Percentiles rank a stretch among this genome's conserved stretches.
These are phyloP conservation scores for Boletus subcaerulescens DNA, from an alignment of 768 basidiomycete genomes.

Conservation along the genomic window DNA sequence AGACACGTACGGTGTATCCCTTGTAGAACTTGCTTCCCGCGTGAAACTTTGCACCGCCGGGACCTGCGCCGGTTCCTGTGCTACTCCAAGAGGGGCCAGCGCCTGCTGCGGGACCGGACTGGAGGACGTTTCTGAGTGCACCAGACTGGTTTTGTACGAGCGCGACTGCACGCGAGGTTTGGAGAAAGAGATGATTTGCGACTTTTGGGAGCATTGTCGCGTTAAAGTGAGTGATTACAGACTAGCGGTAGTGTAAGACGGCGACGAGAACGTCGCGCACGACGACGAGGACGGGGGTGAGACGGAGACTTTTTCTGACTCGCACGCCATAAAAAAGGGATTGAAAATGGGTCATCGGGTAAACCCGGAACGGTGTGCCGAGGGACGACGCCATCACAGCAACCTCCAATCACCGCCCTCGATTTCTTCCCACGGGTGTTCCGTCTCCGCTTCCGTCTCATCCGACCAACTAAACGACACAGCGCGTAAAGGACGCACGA, in stretches of 20 bases:
- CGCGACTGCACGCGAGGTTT: slow-evolving; percentile 72
- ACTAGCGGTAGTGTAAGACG: neutral
- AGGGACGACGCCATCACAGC: slow-evolving; percentile 12
- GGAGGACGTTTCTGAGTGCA: slow-evolving; percentile 74
- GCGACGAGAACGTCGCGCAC: neutral
- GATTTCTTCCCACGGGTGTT: slow-evolving; percentile 30
- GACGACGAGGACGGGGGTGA: neutral
- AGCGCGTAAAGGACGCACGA: slow-evolving; percentile 18
- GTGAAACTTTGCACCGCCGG: slow-evolving; percentile 71
- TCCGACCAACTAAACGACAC: slow-evolving; percentile 32
- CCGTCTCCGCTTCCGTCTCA: slow-evolving; percentile 11
- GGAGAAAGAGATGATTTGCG: slow-evolving; percentile 73
- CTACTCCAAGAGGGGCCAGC: slow-evolving; percentile 52
- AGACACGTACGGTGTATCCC: slow-evolving; percentile 57
- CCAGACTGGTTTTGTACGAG: slow-evolving; percentile 70
- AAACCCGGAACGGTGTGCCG: slow-evolving; percentile 21
- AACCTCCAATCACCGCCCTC: slow-evolving; percentile 30
- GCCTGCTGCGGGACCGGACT: slow-evolving; percentile 46
- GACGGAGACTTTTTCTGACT: neutral
- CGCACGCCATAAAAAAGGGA: slow-evolving; percentile 11
- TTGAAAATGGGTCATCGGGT: slow-evolving; percentile 14
- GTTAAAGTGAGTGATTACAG: slow-evolving; percentile 2
- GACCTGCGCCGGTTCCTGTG: slow-evolving; percentile 50
- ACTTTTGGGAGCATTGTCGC: slow-evolving; percentile 75
- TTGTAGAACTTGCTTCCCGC: slow-evolving; percentile 69